phyloP scores from a whole-genome alignment of 2,329 filamentous ascomycete species.

The Aotearoamyces nothofagi region DNA sequence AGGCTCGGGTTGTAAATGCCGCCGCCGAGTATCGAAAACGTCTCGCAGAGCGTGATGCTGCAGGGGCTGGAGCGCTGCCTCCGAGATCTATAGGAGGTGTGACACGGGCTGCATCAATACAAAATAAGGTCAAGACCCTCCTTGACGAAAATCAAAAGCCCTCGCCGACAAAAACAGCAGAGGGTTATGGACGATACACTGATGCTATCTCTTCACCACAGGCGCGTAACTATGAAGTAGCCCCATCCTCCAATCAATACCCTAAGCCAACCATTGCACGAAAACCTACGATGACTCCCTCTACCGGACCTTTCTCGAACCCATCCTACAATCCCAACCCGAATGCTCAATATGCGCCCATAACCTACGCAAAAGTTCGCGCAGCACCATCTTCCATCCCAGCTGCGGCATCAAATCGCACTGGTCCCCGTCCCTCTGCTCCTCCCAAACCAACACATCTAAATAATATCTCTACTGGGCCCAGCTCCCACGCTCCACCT shows the following conservation, averaged over 20 bases:
- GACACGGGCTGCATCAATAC: slow-evolving; percentile 67
- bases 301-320: not conserved
- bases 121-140: slow-evolving; percentile 77
- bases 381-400: slow-evolving; percentile 8
- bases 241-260: slow-evolving; percentile 11
- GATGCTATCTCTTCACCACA: slow-evolving; percentile 23
- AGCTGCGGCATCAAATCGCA: slow-evolving; percentile 16
- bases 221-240: slow-evolving; percentile 8
- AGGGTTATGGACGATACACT: slow-evolving; percentile 82
- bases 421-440: slow-evolving; percentile 30
- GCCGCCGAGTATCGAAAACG: slow-evolving; percentile 76
- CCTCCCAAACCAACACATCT: slow-evolving; percentile 48
- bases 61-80: slow-evolving; percentile 27
- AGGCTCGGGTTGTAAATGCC: slow-evolving; percentile 75
- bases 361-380: not conserved
- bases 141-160: slow-evolving; percentile 62
- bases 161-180: slow-evolving; percentile 53
- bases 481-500: slow-evolving; percentile 4
- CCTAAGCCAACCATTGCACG: slow-evolving; percentile 17
- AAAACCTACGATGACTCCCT: slow-evolving; percentile 29
- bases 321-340: not conserved
- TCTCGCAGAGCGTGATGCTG: slow-evolving; percentile 45
- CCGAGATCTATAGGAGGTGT: slow-evolving; percentile 42
- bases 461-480: slow-evolving; percentile 33
- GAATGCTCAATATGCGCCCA: not conserved